These are phyloP conservation scores for Tetrahymena borealis DNA, from an alignment of 73 alveolate species.

Conservation along the genomic window DNA sequence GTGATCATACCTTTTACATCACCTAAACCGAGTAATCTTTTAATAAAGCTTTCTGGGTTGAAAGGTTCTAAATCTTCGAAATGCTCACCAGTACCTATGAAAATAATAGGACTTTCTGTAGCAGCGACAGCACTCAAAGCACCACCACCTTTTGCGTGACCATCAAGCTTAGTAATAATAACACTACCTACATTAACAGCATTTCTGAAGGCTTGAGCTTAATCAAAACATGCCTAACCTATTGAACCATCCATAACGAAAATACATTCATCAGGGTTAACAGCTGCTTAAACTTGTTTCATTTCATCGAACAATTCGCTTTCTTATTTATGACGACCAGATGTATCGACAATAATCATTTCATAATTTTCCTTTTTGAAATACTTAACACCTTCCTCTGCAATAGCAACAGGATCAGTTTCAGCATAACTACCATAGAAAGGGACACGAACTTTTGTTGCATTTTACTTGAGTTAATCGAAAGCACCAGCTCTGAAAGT, in stretches of 20 bases:
- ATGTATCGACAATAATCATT: constrained; percentile 97
- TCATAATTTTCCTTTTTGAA: constrained; percentile 90
- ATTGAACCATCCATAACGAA: constrained; percentile 95
- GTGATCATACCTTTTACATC: constrained; percentile 84
- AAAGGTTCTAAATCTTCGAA: constrained; percentile 94
- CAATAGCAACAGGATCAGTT: constrained; percentile 98
- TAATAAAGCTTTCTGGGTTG: constrained; percentile 90
- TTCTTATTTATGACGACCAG: constrained; percentile 99
- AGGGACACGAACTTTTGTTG: constrained; percentile 87
- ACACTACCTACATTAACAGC: constrained; percentile 98
- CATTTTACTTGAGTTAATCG: constrained; percentile 98
- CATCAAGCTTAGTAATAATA: constrained; percentile 97
- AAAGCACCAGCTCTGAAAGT: constrained; percentile 99
- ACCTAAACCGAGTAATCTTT: constrained; percentile 94
- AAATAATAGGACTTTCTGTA: constrained; percentile 93
- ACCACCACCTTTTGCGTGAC: constrained; percentile 99
- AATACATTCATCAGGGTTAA: constrained; percentile 92
- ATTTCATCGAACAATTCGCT: constrained; percentile 96
- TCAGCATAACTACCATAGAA: constrained; percentile 88
- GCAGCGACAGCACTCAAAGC: constrained; percentile 96
- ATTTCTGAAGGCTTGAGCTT: constrained; percentile 94
- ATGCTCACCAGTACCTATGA: constrained; percentile 98
- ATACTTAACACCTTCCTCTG: constrained; percentile 92
- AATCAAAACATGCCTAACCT: constrained; percentile 46
- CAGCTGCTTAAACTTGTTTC: constrained; percentile 94